Evolutionary conservation across 2,329 filamentous ascomycete genomes (phyloP).

Genomic region (Monilinia polystroma): DNA sequence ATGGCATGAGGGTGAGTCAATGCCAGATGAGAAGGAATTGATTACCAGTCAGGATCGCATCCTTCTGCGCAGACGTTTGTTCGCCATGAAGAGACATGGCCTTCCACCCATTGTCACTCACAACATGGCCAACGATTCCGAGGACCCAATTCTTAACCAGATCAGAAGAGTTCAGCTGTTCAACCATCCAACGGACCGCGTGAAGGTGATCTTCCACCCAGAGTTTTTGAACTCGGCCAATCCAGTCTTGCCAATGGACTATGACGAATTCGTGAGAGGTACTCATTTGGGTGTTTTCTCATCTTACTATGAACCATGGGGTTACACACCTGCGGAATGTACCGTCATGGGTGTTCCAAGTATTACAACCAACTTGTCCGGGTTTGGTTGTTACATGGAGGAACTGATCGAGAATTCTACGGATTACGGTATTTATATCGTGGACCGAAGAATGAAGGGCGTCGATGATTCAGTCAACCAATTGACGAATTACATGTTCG

Average conservation of each 20-base stretch:
- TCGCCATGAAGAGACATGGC: slow-evolving; percentile 90
- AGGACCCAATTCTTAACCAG: slow-evolving; percentile 94
- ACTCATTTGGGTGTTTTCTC: slow-evolving; percentile 95
- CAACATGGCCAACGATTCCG: slow-evolving; percentile 94
- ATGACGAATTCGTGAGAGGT: slow-evolving; percentile 96
- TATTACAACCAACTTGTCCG: slow-evolving; percentile 96
- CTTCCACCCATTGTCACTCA: slow-evolving; percentile 96
- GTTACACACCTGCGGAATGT: slow-evolving; percentile 96
- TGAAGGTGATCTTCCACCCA: slow-evolving; percentile 97
- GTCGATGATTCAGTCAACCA: slow-evolving; percentile 98
- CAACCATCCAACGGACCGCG: slow-evolving; percentile 90
- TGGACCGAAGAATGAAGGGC: slow-evolving; percentile 91
- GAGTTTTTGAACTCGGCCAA: slow-evolving; percentile 97
- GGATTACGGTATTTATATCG: slow-evolving; percentile 98
- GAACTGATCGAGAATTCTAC: slow-evolving; percentile 96
- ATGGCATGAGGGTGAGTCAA: slow-evolving; percentile 91
- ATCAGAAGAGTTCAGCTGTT: slow-evolving; percentile 94
- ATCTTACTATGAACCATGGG: slow-evolving; percentile 99
- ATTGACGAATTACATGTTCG: slow-evolving; percentile 86
- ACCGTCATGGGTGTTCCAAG: slow-evolving; percentile 98
- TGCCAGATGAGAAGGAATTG: slow-evolving; percentile 95
- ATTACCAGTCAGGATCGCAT: slow-evolving; percentile 91
- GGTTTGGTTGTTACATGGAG: slow-evolving; percentile 99
- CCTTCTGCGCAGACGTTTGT: slow-evolving; percentile 83
- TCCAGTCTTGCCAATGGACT: slow-evolving; percentile 91